A percentile compares a stretch with the other conserved stretches of the same genome.
phyloP scores from a whole-genome alignment of 1,139 yeast genomes.

The Pichia norvegensis region DNA sequence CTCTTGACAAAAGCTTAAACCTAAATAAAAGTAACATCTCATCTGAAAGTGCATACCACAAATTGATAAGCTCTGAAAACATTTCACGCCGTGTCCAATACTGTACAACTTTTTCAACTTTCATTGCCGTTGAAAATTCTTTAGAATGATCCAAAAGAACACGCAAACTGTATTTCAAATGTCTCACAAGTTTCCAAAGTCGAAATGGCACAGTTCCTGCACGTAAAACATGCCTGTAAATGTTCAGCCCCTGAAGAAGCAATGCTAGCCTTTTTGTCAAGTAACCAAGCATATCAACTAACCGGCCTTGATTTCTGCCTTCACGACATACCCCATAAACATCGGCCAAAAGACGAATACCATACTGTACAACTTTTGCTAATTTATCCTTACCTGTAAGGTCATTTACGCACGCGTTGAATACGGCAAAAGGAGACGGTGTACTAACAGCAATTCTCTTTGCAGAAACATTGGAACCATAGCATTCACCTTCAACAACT shows the following conservation, averaged over 20 bases:
- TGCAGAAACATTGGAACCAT: neutral
- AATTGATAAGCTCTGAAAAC: constrained; percentile 41
- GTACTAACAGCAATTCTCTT: neutral
- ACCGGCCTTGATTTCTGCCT: constrained; percentile 2
- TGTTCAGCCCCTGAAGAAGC: constrained; percentile 44
- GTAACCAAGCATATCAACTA: neutral
- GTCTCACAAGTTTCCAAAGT: constrained; percentile 24
- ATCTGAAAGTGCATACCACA: constrained; percentile 60
- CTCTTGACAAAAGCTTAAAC: constrained; percentile 39
- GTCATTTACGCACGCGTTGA: constrained; percentile 42
- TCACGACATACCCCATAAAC: constrained; percentile 8
- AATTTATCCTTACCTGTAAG: constrained; percentile 63
- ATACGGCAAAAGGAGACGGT: constrained; percentile 33
- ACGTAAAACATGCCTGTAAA: constrained; percentile 61
- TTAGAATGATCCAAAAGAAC: constrained; percentile 10
- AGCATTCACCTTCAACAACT: neutral
- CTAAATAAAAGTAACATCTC: constrained; percentile 50
- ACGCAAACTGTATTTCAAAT: constrained; percentile 13
- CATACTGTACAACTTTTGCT: constrained; percentile 57
- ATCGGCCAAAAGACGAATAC: constrained; percentile 33
- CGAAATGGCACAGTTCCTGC: constrained; percentile 69
- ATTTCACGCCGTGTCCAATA: constrained; percentile 37
- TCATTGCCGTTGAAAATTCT: constrained; percentile 11
- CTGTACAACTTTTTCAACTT: constrained; percentile 17
- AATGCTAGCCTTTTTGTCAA: constrained; percentile 36